Percentiles rank a stretch among this genome's conserved stretches.
phyloP scores from a whole-genome alignment of 495 filamentous ascomycete genomes.

The Hypoxylon subgilvum region DNA sequence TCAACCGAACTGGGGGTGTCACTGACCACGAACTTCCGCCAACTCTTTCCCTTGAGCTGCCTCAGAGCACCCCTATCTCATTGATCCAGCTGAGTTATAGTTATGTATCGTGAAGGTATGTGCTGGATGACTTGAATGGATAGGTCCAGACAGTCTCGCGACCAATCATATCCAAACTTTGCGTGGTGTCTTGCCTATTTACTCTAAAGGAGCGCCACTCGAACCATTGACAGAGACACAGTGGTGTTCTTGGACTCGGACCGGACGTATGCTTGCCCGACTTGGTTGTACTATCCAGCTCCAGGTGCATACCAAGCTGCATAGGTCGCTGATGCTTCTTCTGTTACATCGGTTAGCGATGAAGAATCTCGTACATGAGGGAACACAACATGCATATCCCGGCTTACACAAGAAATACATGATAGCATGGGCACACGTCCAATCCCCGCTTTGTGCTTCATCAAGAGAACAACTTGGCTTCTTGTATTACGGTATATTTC shows the following conservation, averaged over 20 bases:
- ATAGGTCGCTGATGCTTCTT: slow-evolving; percentile 1
- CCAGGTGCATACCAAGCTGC: slow-evolving; percentile 3
- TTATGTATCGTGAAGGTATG: neutral
- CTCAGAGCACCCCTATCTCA: neutral
- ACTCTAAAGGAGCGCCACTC: neutral
- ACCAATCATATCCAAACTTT: neutral
- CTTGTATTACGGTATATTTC: slow-evolving; percentile 32
- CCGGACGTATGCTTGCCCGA: slow-evolving; percentile 10
- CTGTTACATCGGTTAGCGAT: slow-evolving; percentile 24
- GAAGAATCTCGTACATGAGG: slow-evolving; percentile 21
- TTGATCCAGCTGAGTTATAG: neutral
- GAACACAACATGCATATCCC: slow-evolving; percentile 25
- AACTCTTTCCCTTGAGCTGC: neutral
- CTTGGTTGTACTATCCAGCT: slow-evolving; percentile 6
- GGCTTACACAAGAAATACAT: slow-evolving; percentile 39
- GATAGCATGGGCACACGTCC: slow-evolving; percentile 31
- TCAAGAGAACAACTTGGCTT: slow-evolving; percentile 23
- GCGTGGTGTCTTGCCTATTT: slow-evolving; percentile 5
- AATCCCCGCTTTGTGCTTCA: slow-evolving; percentile 36
- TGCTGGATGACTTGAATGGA: slow-evolving; percentile 1
- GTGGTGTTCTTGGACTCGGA: neutral
- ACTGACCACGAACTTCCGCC: neutral
- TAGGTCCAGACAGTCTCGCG: neutral
- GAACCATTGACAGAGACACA: neutral
- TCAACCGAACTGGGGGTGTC: neutral